Evolutionary conservation across 805 yeast species (phyloP).

Genomic region (Debaryomyces maramus): DNA sequence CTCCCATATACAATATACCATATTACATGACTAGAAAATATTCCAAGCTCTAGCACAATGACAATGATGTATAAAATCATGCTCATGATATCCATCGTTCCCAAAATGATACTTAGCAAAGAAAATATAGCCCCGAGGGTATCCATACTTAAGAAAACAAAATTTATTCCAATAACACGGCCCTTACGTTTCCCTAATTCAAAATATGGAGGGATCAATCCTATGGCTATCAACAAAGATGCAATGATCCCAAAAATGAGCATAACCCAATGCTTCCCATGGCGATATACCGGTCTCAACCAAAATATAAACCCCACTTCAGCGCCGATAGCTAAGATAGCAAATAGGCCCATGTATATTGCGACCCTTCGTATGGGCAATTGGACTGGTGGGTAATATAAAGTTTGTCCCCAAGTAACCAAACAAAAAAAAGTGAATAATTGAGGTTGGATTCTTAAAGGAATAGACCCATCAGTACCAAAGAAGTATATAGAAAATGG

Average conservation of each 20-base stretch:
- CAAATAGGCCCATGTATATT: slow-evolving; percentile 34
- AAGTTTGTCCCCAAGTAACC: slow-evolving; percentile 60
- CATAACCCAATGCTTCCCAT: slow-evolving; percentile 71
- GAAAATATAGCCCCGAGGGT: slow-evolving; percentile 79
- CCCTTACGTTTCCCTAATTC: slow-evolving; percentile 81
- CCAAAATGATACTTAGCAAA: slow-evolving; percentile 56
- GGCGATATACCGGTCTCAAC: slow-evolving; percentile 53
- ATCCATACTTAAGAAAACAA: slow-evolving; percentile 73
- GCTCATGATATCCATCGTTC: slow-evolving; percentile 73
- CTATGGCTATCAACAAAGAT: slow-evolving; percentile 68
- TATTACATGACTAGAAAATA: slow-evolving; percentile 63
- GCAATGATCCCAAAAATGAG: slow-evolving; percentile 80
- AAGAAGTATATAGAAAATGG: slow-evolving; percentile 88
- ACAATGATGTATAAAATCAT: slow-evolving; percentile 73
- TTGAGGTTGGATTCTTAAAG: slow-evolving; percentile 86
- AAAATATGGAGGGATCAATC: slow-evolving; percentile 85
- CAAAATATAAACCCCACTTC: slow-evolving; percentile 75
- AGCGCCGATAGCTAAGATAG: slow-evolving; percentile 50
- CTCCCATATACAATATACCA: slow-evolving; percentile 54
- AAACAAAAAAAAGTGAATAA: slow-evolving; percentile 70
- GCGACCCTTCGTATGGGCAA: slow-evolving; percentile 36
- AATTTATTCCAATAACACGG: slow-evolving; percentile 85
- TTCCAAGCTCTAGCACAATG: slow-evolving; percentile 74
- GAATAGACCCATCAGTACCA: slow-evolving; percentile 66
- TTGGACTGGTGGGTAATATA: slow-evolving; percentile 69